Evolutionary conservation across 176 grass and related monocot genomes (phyloP).

Genomic region (Stipa capillata): DNA sequence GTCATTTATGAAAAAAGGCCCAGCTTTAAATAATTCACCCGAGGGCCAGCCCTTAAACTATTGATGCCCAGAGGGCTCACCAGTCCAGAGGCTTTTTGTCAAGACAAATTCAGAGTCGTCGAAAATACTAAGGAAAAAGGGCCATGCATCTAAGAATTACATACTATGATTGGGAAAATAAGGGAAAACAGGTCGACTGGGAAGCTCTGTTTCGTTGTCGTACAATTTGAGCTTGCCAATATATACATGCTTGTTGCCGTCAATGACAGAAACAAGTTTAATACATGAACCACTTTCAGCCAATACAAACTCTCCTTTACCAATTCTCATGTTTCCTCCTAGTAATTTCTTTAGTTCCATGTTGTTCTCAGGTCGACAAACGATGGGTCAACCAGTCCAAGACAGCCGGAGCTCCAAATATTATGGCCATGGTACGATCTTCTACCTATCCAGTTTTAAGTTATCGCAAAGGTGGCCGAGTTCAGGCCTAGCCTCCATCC

Average conservation of each 20-base stretch:
- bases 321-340: not conserved
- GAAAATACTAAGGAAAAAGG: not conserved
- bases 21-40: not conserved
- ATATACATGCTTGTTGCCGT: constrained; percentile 30
- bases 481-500: constrained; percentile 91
- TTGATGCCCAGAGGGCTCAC: not conserved
- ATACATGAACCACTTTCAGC: constrained; percentile 10
- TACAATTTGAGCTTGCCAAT: constrained; percentile 26
- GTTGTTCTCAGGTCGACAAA: not conserved
- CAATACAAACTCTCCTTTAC: not conserved
- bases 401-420: not conserved
- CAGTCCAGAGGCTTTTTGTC: too few species aligned
- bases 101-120: not conserved
- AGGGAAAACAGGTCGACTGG: not conserved
- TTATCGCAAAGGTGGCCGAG: constrained; percentile 97
- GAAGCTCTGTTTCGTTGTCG: constrained; percentile 1
- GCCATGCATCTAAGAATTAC: not conserved
- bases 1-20: not conserved
- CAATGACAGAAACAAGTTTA: constrained; percentile 18
- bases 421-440: not conserved
- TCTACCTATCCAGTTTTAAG: constrained; percentile 76
- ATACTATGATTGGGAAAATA: not conserved
- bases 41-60: not conserved
- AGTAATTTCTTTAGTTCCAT: not conserved
- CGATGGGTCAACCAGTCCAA: not conserved